Evolutionary conservation across 139 green algal species (phyloP), one percentile per base, ranked within the genome.

Genomic region (Zygnema cylindricum): DNA sequence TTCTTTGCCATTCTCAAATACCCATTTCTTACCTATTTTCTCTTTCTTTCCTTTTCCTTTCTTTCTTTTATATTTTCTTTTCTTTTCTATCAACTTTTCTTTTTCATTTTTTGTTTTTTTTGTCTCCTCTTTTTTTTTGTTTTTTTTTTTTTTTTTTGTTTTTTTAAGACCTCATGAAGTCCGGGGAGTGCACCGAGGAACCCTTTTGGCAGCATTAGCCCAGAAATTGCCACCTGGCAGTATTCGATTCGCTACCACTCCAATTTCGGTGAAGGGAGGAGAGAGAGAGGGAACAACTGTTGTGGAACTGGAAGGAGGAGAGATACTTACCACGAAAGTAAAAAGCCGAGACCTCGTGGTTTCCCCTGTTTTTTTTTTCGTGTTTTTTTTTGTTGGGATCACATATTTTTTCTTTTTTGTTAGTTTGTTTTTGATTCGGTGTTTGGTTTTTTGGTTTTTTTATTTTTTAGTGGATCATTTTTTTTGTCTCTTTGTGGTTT

Each of bases 161-260:
- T 11, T 23, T 43, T 43, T 54, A 54, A 89, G 84, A 32, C 84
- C 84, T 0, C 86, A 89, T 33, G 86, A 90, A 33, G 54, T 89
- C 35, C 75, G 86, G 36, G 86, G 86, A 25, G 86, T 90, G 21
- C 22, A 25, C 16, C 30, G 86, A 35, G 36, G 32, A 0, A 16
- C 54, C 16, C 86, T 90, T 23, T 63, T 90, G 35, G 40, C 54
- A 22, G 86, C 84, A 25, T 43, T 91, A 54, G 55, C 86, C 30
- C 7, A 43, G 22, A 35, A 55, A 30, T 81, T 91, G 42, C 86
- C 86, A 83, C 38, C 84, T 63, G 82, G 43, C 82, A 91, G 81
- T 55, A 92, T 91, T 71, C 86, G 43, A 36, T 91, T 83, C 83
- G 57, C 54, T 82, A n/a, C 86, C 33, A 42, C 77, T 78, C 69